Evolutionary conservation across 1,284 basidiomycete genomes (phyloP).

Genomic region (Xanthoconium separans): DNA sequence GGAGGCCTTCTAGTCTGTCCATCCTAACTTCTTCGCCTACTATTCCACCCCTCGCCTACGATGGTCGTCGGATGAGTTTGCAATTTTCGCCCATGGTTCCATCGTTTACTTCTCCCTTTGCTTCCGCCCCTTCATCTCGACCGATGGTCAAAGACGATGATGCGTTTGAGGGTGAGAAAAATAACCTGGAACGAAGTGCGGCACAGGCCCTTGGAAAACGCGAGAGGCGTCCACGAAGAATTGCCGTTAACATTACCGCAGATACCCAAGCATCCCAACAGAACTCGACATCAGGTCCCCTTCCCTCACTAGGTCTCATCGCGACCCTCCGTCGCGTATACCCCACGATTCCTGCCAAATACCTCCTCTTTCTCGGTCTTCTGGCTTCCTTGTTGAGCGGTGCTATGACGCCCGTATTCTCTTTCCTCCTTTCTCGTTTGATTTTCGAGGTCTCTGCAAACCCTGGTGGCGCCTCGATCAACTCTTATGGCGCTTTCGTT

Average conservation of each 20-base stretch:
- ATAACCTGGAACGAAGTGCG: conserved; percentile 40
- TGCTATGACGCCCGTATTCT: conserved; percentile 88
- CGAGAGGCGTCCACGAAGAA: conserved; percentile 22
- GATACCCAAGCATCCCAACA: conserved; percentile 15
- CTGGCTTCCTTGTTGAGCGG: conserved; percentile 69
- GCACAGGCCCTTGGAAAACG: conserved; percentile 32
- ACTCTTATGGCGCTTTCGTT: conserved; percentile 64
- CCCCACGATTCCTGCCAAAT: conserved; percentile 77
- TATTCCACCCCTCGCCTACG: conserved; percentile 26
- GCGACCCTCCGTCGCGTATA: conserved; percentile 59
- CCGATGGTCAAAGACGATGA: conserved; percentile 35
- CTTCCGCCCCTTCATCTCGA: conserved; percentile 10
- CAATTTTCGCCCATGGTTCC: conserved; percentile 62
- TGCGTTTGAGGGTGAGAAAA: conserved; percentile 45
- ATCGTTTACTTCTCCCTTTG: conserved; percentile 36
- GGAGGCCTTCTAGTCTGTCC: conserved; percentile 41
- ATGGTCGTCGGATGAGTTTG: conserved; percentile 49
- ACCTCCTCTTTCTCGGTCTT: conserved; percentile 67
- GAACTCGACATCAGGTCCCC: not conserved
- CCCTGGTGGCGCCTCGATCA: conserved; percentile 65
- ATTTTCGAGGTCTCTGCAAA: conserved; percentile 78
- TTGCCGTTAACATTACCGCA: conserved; percentile 21
- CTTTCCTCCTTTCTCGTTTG: conserved; percentile 82
- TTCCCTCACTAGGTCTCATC: conserved; percentile 21
- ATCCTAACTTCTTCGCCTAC: conserved; percentile 29